phyloP scores from a whole-genome alignment of 108 stramenopile genomes.

The Skeletonema marinoi region DNA sequence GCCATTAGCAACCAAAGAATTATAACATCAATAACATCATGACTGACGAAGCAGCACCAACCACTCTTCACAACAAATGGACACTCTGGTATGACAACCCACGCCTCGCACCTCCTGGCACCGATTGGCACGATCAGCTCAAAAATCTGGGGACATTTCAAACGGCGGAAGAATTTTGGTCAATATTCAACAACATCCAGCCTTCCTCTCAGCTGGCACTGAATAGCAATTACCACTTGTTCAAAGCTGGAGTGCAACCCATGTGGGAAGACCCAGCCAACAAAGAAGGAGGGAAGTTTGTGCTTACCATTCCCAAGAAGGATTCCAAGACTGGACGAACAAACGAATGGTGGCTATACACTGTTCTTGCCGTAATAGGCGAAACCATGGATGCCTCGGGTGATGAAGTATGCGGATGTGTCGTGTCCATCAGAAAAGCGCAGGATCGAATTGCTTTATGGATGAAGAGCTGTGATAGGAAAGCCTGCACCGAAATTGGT shows the following conservation, averaged over 20 bases:
- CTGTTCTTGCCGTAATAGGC: conserved; percentile 86
- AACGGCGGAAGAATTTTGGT: conserved; percentile 91
- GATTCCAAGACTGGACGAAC: conserved; percentile 59
- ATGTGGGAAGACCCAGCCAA: conserved; percentile 95
- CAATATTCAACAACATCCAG: conserved; percentile 88
- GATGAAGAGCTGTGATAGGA: conserved; percentile 76
- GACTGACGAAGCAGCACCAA: conserved; percentile 10
- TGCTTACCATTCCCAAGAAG: conserved; percentile 80
- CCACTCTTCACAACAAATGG: conserved; percentile 76
- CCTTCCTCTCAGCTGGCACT: conserved; percentile 65
- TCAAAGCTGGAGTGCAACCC: conserved; percentile 87
- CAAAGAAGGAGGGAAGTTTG: conserved; percentile 86
- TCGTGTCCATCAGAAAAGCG: conserved; percentile 81
- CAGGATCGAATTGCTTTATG: conserved; percentile 91
- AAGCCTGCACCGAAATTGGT: conserved; percentile 68
- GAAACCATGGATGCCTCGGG: conserved; percentile 85
- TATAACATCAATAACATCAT: not conserved
- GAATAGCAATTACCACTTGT: conserved; percentile 89
- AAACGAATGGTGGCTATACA: conserved; percentile 87
- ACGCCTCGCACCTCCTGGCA: conserved; percentile 68
- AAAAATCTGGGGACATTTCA: conserved; percentile 84
- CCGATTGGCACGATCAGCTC: conserved; percentile 90
- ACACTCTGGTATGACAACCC: conserved; percentile 94
- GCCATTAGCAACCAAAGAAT: not conserved
- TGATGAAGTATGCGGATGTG: conserved; percentile 88